Conservation (phyloP, 2,329 filamentous ascomycete genomes). For the Verticillium nonalfalfae region DNA sequence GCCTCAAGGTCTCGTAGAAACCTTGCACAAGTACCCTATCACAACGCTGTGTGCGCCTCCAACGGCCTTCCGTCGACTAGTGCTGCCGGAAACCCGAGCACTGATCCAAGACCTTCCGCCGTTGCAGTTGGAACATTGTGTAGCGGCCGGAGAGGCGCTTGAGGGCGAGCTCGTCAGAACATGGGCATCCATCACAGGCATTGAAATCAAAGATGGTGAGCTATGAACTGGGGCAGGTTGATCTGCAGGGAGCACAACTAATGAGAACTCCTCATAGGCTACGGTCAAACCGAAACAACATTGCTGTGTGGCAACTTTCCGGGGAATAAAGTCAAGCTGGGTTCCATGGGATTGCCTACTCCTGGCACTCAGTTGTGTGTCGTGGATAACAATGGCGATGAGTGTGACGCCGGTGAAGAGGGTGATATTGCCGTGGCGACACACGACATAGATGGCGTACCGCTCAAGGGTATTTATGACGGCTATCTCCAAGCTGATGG, state of each 20-base stretch:
- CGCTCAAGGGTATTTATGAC: neutral
- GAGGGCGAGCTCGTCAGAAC: neutral
- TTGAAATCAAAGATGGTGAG: slow-evolving; percentile 1
- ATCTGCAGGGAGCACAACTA: neutral
- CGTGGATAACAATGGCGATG: neutral
- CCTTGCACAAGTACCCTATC: neutral
- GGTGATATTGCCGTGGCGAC: neutral
- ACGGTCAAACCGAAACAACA: neutral
- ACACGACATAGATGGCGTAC: neutral
- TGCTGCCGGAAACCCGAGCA: neutral
- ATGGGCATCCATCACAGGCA: neutral
- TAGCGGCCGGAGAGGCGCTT: neutral
- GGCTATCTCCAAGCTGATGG: neutral
- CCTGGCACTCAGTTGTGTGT: neutral
- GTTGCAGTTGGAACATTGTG: neutral
- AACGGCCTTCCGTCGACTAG: neutral
- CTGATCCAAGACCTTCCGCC: neutral
- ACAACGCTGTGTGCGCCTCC: neutral
- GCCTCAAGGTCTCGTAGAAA: neutral
- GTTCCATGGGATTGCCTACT: neutral
- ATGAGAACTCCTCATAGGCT: neutral
- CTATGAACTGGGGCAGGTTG: too few species aligned
- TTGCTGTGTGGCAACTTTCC: neutral
- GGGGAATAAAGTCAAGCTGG: neutral
- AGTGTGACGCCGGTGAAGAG: neutral